phyloP scores from a whole-genome alignment of 805 yeast species.

The Metschnikowia aberdeeniae region DNA sequence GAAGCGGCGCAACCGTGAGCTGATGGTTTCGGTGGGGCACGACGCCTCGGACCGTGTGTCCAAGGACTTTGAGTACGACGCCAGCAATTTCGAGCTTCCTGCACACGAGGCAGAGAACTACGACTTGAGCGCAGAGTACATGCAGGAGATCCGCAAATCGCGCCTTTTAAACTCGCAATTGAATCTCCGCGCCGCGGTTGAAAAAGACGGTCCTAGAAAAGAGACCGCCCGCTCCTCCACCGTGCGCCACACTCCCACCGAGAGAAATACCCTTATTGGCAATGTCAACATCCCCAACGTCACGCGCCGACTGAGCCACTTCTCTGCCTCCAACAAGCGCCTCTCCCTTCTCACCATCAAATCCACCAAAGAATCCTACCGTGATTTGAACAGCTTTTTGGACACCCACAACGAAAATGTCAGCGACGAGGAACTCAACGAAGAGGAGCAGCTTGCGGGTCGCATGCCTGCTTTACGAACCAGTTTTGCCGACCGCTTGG shows the following conservation, averaged over 20 bases:
- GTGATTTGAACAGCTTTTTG: conserved; percentile 47
- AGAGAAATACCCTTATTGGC: conserved; percentile 50
- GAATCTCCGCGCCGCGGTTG: conserved; percentile 20
- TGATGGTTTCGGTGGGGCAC: conserved; percentile 32
- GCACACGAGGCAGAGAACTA: conserved; percentile 33
- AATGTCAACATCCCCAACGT: conserved; percentile 69
- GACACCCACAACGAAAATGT: conserved; percentile 23
- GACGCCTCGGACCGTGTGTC: conserved; percentile 18
- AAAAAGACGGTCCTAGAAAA: too few species aligned
- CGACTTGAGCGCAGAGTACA: conserved; percentile 41
- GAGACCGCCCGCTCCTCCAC: neutral
- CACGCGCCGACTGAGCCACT: conserved; percentile 61
- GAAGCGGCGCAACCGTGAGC: conserved; percentile 25
- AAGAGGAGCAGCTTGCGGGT: conserved; percentile 16
- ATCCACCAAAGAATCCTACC: conserved; percentile 63
- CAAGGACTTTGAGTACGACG: conserved; percentile 15
- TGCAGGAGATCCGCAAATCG: conserved; percentile 42
- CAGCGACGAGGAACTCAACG: conserved; percentile 19
- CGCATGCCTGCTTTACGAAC: conserved; percentile 29
- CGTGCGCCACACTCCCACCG: conserved; percentile 12
- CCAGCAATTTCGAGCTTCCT: conserved; percentile 29
- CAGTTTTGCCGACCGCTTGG: conserved; percentile 41
- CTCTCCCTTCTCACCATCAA: conserved; percentile 68
- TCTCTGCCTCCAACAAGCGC: conserved; percentile 61
- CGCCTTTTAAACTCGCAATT: conserved; percentile 42